Evolutionary conservation across 352 stramenopile genomes (phyloP).

Genomic region (Phytopythium litorale): DNA sequence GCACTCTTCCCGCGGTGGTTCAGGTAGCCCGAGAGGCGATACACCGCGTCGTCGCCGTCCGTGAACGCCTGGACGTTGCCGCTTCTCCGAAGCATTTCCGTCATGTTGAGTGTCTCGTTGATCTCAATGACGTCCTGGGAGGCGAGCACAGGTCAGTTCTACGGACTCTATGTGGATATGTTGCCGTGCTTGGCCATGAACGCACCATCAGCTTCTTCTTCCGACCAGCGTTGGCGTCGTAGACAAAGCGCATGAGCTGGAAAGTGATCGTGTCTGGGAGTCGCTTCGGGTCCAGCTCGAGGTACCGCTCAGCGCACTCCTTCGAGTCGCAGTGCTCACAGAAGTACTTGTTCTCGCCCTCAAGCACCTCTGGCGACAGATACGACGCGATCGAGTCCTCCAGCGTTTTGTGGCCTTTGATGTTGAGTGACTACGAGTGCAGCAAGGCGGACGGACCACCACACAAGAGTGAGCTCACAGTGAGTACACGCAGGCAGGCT

Average conservation of each 20-base stretch:
- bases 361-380: slow-evolving; percentile 63
- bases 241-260: slow-evolving; percentile 86
- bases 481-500: background rate
- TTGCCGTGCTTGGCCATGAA: too few relatives aligned
- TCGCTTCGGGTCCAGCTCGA: slow-evolving; percentile 53
- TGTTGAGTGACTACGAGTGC: slow-evolving; percentile 61
- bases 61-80: slow-evolving; percentile 37
- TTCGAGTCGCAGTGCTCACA: slow-evolving; percentile 76
- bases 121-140: slow-evolving; percentile 82
- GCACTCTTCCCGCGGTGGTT: slow-evolving; percentile 83
- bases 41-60: slow-evolving; percentile 39
- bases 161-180: background rate
- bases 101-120: slow-evolving; percentile 75
- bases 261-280: slow-evolving; percentile 72
- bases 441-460: slow-evolving; percentile 1
- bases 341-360: slow-evolving; percentile 88
- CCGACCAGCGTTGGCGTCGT: slow-evolving; percentile 58
- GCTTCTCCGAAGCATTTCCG: slow-evolving; percentile 43
- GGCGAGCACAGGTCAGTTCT: background rate
- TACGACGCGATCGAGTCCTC: slow-evolving; percentile 72
- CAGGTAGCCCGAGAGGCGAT: slow-evolving; percentile 71
- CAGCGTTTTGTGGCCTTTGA: slow-evolving; percentile 77
- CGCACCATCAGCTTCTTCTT: slow-evolving; percentile 87
- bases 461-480: background rate
- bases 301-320: slow-evolving; percentile 65